A percentile compares a stretch with the other conserved stretches of the same genome.
phyloP scores from a whole-genome alignment of 1,284 basidiomycete species.

The Stygiomarasmius scandens region DNA sequence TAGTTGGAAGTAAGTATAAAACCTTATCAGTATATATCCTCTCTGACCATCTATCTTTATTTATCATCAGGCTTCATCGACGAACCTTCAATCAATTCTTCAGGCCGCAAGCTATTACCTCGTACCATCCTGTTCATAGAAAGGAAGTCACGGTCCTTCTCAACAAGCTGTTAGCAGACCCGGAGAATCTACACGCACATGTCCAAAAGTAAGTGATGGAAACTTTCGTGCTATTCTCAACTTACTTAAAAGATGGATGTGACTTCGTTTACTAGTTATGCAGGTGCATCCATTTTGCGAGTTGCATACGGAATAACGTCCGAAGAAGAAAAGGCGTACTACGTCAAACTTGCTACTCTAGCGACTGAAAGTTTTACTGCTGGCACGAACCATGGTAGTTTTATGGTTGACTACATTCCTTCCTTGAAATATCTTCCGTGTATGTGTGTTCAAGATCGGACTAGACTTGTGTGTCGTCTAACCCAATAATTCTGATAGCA shows the following conservation, averaged over 20 bases:
- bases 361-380: conserved; percentile 24
- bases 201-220: conserved; percentile 27
- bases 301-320: conserved; percentile 33
- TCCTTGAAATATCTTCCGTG: conserved; percentile 26
- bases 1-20: conserved; percentile 28
- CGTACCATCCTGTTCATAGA: conserved; percentile 19
- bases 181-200: conserved; percentile 27
- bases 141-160: conserved; percentile 19
- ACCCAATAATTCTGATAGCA: no score
- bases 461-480: no score
- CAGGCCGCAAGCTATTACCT: conserved; percentile 15
- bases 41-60: not conserved
- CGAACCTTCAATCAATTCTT: conserved; percentile 26
- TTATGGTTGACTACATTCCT: conserved; percentile 34
- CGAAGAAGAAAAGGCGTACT: conserved; percentile 30
- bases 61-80: conserved; percentile 23
- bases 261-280: no score
- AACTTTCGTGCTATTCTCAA: no score
- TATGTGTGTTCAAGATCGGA: conserved; percentile 4
- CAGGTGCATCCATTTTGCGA: conserved; percentile 28
- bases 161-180: conserved; percentile 21
- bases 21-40: not conserved
- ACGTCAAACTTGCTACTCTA: conserved; percentile 26
- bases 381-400: conserved; percentile 31
- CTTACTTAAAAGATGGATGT: no score